Evolutionary conservation across 2,329 filamentous ascomycete species (phyloP), one percentile per base, ranked within the genome.

Genomic region (Drechslera avenae): DNA sequence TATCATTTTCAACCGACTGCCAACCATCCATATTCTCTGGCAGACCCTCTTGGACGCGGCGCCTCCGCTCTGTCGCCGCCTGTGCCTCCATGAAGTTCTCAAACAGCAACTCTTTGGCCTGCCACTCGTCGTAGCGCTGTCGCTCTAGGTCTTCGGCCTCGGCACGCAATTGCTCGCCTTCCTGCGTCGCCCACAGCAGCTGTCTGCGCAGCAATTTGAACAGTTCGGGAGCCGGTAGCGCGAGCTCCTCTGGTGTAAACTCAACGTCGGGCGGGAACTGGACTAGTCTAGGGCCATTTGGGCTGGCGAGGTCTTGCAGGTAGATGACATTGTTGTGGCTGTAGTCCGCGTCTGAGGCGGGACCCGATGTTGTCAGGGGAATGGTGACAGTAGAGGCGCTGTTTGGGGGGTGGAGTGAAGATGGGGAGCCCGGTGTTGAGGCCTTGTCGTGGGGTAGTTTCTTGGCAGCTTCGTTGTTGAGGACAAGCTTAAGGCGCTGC

Each of bases 81-180:
- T 86, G 84, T 28, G 83, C 79, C 69, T 93, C 89, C 60, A 90
- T 81, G 26, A 88, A 81, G 66, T 91, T 89, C 50, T 90, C 84
- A n/a, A 94, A 73, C 14, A 93, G 73, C 23, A 90, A 81, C 73
- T 94, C 89, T 73, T 93, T 93, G 73, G 89, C 85, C 12, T 85
- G 76, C 90, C 90, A 94, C 68, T 91, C 88, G 55, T 85, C 80
- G 69, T 84, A 84, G 72, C 88, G 86, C 10, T 80, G 65, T 30
- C 83, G 82, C 70, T 93, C 88, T 71, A 88, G 81, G 35, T 77
- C 76, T 57, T 86, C 84, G 59, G 86, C 84, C 69, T 91, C 86
- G 46, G 77, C 78, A 61, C 81, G 82, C 42, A 94, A 77, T 32
- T 78, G 73, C 44, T 88, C 85, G 50, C 80, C 78, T 43, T 92